phyloP scores from a whole-genome alignment of 202 grass and related monocot genomes.

The Hordeum pubiflorum region DNA sequence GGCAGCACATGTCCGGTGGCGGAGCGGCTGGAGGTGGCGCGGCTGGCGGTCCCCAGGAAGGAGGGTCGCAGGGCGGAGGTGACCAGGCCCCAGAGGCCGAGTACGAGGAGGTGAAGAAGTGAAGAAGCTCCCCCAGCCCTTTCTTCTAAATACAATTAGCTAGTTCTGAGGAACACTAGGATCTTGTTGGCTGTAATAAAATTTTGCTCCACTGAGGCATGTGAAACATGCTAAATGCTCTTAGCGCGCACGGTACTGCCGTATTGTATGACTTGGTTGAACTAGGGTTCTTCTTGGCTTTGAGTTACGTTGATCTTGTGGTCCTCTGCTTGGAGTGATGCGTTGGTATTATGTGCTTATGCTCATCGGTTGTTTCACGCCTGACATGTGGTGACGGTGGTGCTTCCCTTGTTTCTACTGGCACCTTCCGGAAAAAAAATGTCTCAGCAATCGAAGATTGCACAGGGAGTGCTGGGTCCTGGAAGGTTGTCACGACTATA shows the following conservation, averaged over 20 bases:
- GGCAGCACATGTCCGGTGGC: slow-evolving; percentile 23
- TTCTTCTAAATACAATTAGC: not conserved
- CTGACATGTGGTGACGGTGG: too few species aligned
- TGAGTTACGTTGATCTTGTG: not conserved
- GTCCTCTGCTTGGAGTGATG: not conserved
- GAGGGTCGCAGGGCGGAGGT: slow-evolving; percentile 12
- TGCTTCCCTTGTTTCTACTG: too few species aligned
- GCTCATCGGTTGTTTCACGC: too few species aligned
- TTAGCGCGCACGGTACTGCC: not conserved
- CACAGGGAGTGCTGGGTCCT: too few species aligned
- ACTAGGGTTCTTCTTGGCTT: not conserved
- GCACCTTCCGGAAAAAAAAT: too few species aligned
- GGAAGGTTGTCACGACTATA: too few species aligned
- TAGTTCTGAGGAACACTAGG: slow-evolving; percentile 11
- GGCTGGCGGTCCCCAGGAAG: not conserved
- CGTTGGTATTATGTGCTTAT: too few species aligned
- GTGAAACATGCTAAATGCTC: slow-evolving; percentile 1
- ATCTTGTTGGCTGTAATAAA: slow-evolving; percentile 21
- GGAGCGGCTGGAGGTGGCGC: not conserved
- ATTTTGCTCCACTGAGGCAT: slow-evolving; percentile 4
- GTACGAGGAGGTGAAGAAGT: slow-evolving; percentile 47
- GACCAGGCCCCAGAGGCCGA: slow-evolving; percentile 39
- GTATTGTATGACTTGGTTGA: slow-evolving; percentile 12
- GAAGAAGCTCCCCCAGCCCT: slow-evolving; percentile 3
- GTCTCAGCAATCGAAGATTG: too few species aligned